Evolutionary conservation across 2,329 filamentous ascomycete species (phyloP).

Genomic region (Fusarium verticillioides): DNA sequence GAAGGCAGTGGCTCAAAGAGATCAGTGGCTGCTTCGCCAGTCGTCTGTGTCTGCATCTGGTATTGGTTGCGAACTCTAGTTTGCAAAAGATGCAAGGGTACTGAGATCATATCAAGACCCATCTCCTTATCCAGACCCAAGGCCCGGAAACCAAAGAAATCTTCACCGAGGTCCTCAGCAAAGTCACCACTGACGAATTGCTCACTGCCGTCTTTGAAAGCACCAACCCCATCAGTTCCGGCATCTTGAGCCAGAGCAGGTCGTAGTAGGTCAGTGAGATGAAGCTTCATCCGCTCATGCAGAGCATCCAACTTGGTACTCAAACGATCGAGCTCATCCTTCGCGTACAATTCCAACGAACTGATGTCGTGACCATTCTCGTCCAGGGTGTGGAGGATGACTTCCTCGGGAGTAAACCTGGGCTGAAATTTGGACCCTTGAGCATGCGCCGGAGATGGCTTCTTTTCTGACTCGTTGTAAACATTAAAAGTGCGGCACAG

Average conservation of each 20-base stretch:
- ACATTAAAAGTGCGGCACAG: conserved; percentile 81
- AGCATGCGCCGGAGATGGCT: conserved; percentile 60
- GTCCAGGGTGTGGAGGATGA: conserved; percentile 84
- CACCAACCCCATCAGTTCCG: conserved; percentile 84
- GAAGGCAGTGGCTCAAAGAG: conserved; percentile 75
- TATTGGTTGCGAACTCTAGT: conserved; percentile 88
- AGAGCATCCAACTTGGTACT: conserved; percentile 81
- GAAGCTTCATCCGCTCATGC: conserved; percentile 93
- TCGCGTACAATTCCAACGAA: conserved; percentile 84
- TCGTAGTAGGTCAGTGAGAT: conserved; percentile 91
- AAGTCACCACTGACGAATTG: conserved; percentile 98
- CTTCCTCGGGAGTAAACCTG: conserved; percentile 84
- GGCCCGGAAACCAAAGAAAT: conserved; percentile 98
- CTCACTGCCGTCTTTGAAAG: conserved; percentile 96
- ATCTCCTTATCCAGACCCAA: conserved; percentile 93
- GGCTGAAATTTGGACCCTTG: conserved; percentile 63
- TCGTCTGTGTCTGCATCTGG: conserved; percentile 77
- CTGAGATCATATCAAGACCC: conserved; percentile 85
- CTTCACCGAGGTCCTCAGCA: conserved; percentile 95
- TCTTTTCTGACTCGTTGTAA: conserved; percentile 86
- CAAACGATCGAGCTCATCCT: conserved; percentile 91
- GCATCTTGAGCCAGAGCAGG: conserved; percentile 82
- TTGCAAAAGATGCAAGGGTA: conserved; percentile 93
- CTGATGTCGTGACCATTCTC: conserved; percentile 88
- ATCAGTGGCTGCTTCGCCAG: conserved; percentile 66